These are phyloP conservation scores for Microthyrium microscopicum DNA, from an alignment of 2,329 filamentous ascomycete species.

Conservation along the genomic window DNA sequence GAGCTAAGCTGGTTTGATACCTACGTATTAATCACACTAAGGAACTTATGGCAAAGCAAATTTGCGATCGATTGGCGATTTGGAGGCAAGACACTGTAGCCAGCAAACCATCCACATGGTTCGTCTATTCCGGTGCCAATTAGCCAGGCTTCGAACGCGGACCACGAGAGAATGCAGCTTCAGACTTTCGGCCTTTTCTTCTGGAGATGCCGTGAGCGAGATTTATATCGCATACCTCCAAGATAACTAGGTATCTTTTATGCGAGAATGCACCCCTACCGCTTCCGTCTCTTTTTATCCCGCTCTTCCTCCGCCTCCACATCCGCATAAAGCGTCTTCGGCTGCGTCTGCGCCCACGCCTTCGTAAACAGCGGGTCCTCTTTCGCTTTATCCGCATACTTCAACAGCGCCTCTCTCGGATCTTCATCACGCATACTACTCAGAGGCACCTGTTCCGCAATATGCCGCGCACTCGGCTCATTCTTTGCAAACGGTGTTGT, in stretches of 20 bases:
- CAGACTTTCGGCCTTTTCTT: too few relatives aligned
- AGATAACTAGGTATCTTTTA: too few relatives aligned
- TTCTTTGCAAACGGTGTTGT: constrained; percentile 82
- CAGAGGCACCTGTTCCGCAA: constrained; percentile 74
- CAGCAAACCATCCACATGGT: too few relatives aligned
- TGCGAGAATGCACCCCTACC: constrained; percentile 3
- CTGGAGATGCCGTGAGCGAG: neutral
- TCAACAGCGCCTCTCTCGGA: constrained; percentile 79
- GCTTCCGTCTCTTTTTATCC: constrained; percentile 33
- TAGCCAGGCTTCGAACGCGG: too few relatives aligned
- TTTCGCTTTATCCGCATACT: constrained; percentile 85
- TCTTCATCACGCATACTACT: constrained; percentile 93
- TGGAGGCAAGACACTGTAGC: too few relatives aligned
- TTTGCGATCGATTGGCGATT: too few relatives aligned
- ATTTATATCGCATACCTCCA: neutral
- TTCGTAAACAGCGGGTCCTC: constrained; percentile 90
- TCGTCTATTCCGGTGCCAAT: too few relatives aligned
- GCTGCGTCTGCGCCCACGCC: constrained; percentile 84
- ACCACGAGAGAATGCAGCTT: too few relatives aligned
- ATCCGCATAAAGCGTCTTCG: constrained; percentile 79
- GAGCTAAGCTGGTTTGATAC: too few relatives aligned
- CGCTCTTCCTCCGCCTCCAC: constrained; percentile 71
- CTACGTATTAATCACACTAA: too few relatives aligned
- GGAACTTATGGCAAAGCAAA: too few relatives aligned
- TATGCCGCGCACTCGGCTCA: constrained; percentile 67